Percentiles rank a stretch among this genome's conserved stretches.
These are phyloP conservation scores for Bretschneidera sinensis DNA, from an alignment of 345 rosid species.

Conservation along the genomic window DNA sequence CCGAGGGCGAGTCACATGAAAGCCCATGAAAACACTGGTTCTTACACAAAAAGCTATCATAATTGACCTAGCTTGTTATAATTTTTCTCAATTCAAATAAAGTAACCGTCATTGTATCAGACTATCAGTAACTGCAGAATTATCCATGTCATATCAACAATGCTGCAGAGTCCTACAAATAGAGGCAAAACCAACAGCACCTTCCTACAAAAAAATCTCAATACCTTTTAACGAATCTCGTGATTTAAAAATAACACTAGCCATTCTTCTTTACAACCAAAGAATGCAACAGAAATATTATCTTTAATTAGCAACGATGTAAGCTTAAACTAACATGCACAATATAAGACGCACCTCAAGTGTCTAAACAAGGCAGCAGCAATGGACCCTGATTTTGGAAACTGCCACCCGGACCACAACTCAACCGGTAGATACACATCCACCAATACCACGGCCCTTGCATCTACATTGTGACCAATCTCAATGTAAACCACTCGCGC, in stretches of 20 bases:
- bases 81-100: not conserved
- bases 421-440: conserved; percentile 69
- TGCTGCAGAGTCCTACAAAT: too few relatives aligned
- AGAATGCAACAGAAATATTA: too few relatives aligned
- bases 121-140: too few relatives aligned
- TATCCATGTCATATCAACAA: too few relatives aligned
- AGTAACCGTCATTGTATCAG: not conserved
- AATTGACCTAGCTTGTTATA: not conserved
- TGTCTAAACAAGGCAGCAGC: conserved; percentile 73
- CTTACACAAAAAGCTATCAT: not conserved
- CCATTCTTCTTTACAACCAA: too few relatives aligned
- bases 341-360: conserved; percentile 47
- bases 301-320: not conserved
- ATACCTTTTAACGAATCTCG: too few relatives aligned
- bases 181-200: too few relatives aligned
- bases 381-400: conserved; percentile 49
- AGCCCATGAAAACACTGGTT: too few relatives aligned
- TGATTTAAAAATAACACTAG: too few relatives aligned
- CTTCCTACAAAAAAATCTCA: too few relatives aligned
- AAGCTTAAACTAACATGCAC: not conserved
- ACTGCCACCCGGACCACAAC: conserved; percentile 83
- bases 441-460: conserved; percentile 59
- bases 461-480: conserved; percentile 31
- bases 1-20: too few relatives aligned
- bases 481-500: conserved; percentile 42